A percentile compares a stretch with the other conserved stretches of the same genome.
These are phyloP conservation scores for Scutellaria baicalensis DNA, from an alignment of 257 asterid species.

Conservation along the genomic window DNA sequence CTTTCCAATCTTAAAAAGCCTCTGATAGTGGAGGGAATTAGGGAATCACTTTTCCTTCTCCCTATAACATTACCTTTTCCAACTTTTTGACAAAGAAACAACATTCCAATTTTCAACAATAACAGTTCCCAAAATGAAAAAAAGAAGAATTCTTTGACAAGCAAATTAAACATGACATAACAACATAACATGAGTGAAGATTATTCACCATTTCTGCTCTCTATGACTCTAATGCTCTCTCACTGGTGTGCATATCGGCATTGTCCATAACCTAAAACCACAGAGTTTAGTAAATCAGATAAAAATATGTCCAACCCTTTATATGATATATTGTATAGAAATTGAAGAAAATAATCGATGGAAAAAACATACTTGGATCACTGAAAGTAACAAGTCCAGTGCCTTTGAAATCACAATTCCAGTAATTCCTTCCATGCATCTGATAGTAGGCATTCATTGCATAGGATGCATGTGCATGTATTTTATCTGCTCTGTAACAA, in stretches of 20 bases:
- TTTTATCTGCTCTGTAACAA: conserved; percentile 35
- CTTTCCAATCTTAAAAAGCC: conserved; percentile 25
- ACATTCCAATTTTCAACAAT: not conserved
- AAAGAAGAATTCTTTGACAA: not conserved
- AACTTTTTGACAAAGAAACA: conserved; percentile 10
- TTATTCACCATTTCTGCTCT: no score
- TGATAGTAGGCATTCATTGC: conserved; percentile 67
- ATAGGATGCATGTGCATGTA: conserved; percentile 51
- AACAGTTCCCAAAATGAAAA: no score
- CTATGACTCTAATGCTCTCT: no score
- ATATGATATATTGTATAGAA: no score
- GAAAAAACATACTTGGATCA: conserved; percentile 46
- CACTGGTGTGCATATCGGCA: conserved; percentile 53
- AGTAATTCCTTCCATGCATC: conserved; percentile 60
- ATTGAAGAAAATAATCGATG: not conserved
- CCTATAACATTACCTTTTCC: not conserved
- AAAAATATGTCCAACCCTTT: no score
- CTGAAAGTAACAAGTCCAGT: conserved; percentile 53
- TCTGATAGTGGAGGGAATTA: conserved; percentile 20
- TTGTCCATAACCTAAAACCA: conserved; percentile 41
- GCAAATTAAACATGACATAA: no score
- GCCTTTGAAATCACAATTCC: conserved; percentile 63
- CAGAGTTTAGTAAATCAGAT: not conserved
- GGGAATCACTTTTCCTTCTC: conserved; percentile 16
- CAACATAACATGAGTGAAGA: no score